Percentiles rank a stretch among this genome's conserved stretches.
phyloP scores from a whole-genome alignment of 2,329 filamentous ascomycete genomes.

The Colletotrichum sp. region DNA sequence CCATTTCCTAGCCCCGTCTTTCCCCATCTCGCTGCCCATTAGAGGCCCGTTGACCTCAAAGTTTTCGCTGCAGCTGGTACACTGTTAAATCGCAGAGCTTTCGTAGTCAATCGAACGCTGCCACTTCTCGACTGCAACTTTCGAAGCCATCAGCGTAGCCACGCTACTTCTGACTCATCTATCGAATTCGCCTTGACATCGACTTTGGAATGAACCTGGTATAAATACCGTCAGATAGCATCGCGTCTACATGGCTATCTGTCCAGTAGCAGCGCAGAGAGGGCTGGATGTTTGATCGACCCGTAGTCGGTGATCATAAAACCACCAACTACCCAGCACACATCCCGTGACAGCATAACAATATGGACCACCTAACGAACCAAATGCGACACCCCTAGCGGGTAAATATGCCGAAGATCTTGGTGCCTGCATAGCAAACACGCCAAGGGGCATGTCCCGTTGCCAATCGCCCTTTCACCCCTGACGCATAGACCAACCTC shows the following conservation, averaged over 20 bases:
- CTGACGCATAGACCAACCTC: neutral
- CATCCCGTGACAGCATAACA: accelerated
- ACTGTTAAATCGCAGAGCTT: accelerated
- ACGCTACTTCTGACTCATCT: neutral
- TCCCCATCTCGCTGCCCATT: too few relatives aligned
- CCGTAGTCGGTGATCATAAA: neutral
- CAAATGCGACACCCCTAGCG: neutral
- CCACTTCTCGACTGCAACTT: neutral
- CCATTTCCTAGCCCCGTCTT: neutral
- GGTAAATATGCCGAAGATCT: neutral
- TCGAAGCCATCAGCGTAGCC: neutral
- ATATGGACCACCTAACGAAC: neutral
- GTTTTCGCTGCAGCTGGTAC: neutral
- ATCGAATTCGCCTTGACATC: neutral
- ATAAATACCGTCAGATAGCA: accelerated
- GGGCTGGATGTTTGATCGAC: neutral
- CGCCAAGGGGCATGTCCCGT: neutral
- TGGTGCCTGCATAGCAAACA: neutral
- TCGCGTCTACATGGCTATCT: neutral
- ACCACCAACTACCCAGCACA: neutral
- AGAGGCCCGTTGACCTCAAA: neutral
- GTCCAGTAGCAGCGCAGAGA: neutral
- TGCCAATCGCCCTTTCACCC: neutral
- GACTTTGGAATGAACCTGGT: too few relatives aligned
- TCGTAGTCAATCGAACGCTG: neutral